A percentile compares a stretch with the other conserved stretches of the same genome.
Evolutionary conservation across 768 basidiomycete genomes (phyloP).

Genomic region (Dioszegia aurantiaca): DNA sequence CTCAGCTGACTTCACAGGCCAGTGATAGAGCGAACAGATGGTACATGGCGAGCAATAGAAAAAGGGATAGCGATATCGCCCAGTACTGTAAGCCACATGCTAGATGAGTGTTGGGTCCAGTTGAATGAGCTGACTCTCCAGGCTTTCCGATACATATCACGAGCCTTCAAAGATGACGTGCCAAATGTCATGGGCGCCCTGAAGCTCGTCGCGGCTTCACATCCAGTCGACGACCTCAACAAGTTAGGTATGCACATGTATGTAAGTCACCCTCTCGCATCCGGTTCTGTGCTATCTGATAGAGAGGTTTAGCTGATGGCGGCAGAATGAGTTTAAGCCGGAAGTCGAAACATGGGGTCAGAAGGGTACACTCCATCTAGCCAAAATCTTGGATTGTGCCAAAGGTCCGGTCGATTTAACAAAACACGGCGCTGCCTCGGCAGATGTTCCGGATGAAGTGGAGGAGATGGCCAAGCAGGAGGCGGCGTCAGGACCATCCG

Average conservation of each 20-base stretch:
- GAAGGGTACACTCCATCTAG: conserved; percentile 69
- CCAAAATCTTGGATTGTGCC: conserved; percentile 60
- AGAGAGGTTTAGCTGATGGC: conserved; percentile 4
- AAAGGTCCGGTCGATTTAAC: conserved; percentile 10
- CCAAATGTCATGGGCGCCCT: conserved; percentile 68
- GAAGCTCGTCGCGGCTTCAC: conserved; percentile 52
- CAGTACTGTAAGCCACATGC: conserved; percentile 49
- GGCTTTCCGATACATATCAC: conserved; percentile 81
- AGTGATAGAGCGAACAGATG: conserved; percentile 66
- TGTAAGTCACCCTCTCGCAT: conserved; percentile 50
- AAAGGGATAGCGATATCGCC: conserved; percentile 69
- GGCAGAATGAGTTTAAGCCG: conserved; percentile 71
- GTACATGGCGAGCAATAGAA: conserved; percentile 79
- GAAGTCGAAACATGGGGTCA: conserved; percentile 79
- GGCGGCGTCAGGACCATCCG: neutral
- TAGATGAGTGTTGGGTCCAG: neutral
- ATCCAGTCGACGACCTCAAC: conserved; percentile 52
- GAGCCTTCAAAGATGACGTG: conserved; percentile 73
- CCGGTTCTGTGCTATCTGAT: too few relatives aligned
- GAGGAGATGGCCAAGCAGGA: conserved; percentile 10
- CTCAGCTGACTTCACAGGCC: conserved; percentile 59
- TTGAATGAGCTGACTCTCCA: conserved; percentile 15
- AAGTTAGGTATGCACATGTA: conserved; percentile 73
- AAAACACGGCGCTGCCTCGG: neutral
- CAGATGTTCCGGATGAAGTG: conserved; percentile 11